Percentiles rank a stretch among this genome's conserved stretches.
Conservation (phyloP, 805 yeast species). For the Saturnispora saitoi region DNA sequence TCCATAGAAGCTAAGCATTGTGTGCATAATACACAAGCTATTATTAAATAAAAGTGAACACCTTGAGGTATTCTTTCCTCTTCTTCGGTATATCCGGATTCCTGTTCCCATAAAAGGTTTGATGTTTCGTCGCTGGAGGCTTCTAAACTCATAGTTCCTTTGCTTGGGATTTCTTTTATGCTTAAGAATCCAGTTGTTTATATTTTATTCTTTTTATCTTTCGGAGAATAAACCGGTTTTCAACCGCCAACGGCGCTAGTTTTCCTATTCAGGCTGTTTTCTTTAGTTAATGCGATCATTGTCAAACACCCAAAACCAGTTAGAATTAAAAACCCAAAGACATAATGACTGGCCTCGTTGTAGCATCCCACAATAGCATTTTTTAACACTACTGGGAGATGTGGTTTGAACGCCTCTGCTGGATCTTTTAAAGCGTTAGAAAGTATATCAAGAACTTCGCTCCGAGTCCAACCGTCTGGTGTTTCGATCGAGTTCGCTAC, state of each 20-base stretch:
- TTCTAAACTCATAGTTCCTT: background rate
- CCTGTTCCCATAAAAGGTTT: background rate
- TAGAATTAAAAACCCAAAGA: conserved; percentile 34
- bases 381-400: background rate
- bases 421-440: background rate
- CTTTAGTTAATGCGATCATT: background rate
- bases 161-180: too few relatives aligned
- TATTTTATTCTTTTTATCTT: background rate
- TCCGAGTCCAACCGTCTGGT: background rate
- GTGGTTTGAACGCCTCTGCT: background rate
- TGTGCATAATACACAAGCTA: conserved; percentile 14
- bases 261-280: background rate
- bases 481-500: background rate
- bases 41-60: background rate
- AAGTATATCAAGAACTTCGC: background rate
- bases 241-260: background rate
- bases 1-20: conserved; percentile 40
- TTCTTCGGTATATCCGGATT: background rate
- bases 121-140: background rate
- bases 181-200: too few relatives aligned
- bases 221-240: background rate
- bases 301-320: conserved; percentile 8
- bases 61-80: background rate
- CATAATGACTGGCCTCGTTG: conserved; percentile 40
- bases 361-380: conserved; percentile 31